phyloP scores from a whole-genome alignment of 2,329 filamentous ascomycete species.

The Periconia digitata region DNA sequence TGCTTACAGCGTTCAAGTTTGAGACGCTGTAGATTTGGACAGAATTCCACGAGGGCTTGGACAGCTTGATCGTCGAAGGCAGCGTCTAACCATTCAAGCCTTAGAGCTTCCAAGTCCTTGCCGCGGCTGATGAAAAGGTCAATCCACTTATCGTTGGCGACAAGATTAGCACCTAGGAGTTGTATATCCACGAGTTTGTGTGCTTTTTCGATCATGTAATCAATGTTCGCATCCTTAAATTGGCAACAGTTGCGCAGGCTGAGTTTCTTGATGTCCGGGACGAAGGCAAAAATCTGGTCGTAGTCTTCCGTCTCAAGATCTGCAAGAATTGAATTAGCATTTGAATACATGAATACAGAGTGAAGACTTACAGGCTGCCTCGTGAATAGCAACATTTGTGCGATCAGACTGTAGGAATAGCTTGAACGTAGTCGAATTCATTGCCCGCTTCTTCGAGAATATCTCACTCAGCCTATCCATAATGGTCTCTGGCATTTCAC shows the following conservation, averaged over 20 bases:
- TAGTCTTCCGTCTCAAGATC: conserved; percentile 76
- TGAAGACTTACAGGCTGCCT: conserved; percentile 56
- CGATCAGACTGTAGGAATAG: conserved; percentile 57
- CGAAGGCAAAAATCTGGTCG: conserved; percentile 75
- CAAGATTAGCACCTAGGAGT: conserved; percentile 80
- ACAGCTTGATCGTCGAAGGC: conserved; percentile 76
- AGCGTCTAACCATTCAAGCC: conserved; percentile 81
- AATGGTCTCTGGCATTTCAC: conserved; percentile 60
- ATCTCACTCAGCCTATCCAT: conserved; percentile 63
- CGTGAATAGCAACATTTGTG: conserved; percentile 60
- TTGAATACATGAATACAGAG: neutral
- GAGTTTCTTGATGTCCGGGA: conserved; percentile 68
- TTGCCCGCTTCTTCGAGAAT: conserved; percentile 62
- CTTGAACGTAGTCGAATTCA: conserved; percentile 54
- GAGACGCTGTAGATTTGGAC: conserved; percentile 69
- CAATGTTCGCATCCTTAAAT: conserved; percentile 81
- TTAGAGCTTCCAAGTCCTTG: conserved; percentile 64
- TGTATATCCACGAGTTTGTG: conserved; percentile 71
- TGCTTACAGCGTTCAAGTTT: conserved; percentile 82
- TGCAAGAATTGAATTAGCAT: conserved; percentile 51
- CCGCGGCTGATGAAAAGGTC: conserved; percentile 69
- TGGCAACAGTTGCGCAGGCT: conserved; percentile 85
- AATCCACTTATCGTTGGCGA: conserved; percentile 76
- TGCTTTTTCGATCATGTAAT: conserved; percentile 75
- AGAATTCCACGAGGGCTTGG: conserved; percentile 61